A percentile compares a stretch with the other conserved stretches of the same genome.
phyloP scores from a whole-genome alignment of 805 yeast genomes.

The Wickerhamomyces rabaulensis region DNA sequence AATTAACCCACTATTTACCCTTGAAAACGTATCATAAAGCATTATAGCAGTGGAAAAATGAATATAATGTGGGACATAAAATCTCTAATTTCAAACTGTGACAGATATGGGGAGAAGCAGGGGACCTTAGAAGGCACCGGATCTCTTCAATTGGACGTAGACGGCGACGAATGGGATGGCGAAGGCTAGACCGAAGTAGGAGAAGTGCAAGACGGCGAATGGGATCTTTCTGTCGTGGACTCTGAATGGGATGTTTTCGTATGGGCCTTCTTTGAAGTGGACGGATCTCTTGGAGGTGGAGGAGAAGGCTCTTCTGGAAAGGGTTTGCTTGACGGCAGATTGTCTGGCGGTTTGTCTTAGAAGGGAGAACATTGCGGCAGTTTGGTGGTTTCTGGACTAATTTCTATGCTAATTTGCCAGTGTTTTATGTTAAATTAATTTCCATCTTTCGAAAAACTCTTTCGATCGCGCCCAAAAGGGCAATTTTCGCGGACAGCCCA shows the following conservation, averaged over 20 bases:
- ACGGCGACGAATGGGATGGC: constrained; percentile 75
- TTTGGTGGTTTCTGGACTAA: neutral
- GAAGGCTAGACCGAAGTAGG: constrained; percentile 67
- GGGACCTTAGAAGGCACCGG: constrained; percentile 48
- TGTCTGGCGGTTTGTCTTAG: constrained; percentile 26
- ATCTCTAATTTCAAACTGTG: too few relatives aligned
- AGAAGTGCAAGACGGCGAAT: constrained; percentile 75
- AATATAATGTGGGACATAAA: neutral
- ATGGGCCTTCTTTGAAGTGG: constrained; percentile 76
- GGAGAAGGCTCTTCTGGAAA: constrained; percentile 45
- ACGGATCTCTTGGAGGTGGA: constrained; percentile 36
- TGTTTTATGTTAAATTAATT: too few relatives aligned
- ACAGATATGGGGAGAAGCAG: too few relatives aligned
- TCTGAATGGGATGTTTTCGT: constrained; percentile 91
- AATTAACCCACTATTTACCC: neutral
- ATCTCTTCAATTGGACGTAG: constrained; percentile 81
- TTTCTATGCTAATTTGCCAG: neutral
- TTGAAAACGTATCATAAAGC: neutral
- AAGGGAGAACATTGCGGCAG: constrained; percentile 4
- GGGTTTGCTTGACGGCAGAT: constrained; percentile 24
- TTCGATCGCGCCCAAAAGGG: neutral
- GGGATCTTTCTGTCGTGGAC: constrained; percentile 93
- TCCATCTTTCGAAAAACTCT: neutral
- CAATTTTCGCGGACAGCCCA: neutral
- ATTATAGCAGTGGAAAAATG: neutral